Evolutionary conservation across 345 rosid genomes (phyloP).

Genomic region (thale cress (Arabidopsis thaliana)): DNA sequence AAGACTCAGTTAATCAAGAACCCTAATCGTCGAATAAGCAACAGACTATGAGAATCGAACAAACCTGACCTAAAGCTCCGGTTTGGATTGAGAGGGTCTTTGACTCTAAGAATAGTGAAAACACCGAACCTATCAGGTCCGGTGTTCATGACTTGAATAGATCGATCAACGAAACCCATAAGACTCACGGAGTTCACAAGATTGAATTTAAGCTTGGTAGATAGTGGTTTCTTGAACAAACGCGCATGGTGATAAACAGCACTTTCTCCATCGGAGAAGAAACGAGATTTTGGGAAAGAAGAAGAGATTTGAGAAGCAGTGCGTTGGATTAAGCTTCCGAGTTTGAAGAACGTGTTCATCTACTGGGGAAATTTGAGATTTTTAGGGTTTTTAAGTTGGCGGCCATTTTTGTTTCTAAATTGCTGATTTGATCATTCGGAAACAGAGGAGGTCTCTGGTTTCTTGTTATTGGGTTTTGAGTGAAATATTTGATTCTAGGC

Average conservation of each 20-base stretch:
- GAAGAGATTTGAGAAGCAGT: conserved; percentile 44
- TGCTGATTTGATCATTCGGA: not conserved
- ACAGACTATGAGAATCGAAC: not conserved
- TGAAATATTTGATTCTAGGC: not conserved
- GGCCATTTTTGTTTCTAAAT: not conserved
- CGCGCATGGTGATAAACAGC: conserved; percentile 55
- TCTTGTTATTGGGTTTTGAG: not conserved
- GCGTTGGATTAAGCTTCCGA: conserved; percentile 39
- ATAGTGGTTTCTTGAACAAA: conserved; percentile 62
- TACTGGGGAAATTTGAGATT: conserved; percentile 15
- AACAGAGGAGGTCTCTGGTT: not conserved
- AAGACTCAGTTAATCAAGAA: not conserved
- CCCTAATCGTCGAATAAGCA: not conserved
- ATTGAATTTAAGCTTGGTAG: conserved; percentile 39
- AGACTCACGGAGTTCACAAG: conserved; percentile 59
- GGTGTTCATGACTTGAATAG: conserved; percentile 36
- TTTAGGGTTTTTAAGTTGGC: conserved; percentile 30
- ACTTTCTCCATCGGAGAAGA: conserved; percentile 55
- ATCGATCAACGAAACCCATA: conserved; percentile 58
- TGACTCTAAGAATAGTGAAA: conserved; percentile 51
- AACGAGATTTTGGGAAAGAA: conserved; percentile 39
- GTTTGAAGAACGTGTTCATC: conserved; percentile 50
- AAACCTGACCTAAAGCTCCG: conserved; percentile 58
- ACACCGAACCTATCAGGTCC: conserved; percentile 46
- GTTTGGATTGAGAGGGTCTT: conserved; percentile 41